Evolutionary conservation across 176 grass and related monocot species (phyloP).

Genomic region (Aegilops bicornis): DNA sequence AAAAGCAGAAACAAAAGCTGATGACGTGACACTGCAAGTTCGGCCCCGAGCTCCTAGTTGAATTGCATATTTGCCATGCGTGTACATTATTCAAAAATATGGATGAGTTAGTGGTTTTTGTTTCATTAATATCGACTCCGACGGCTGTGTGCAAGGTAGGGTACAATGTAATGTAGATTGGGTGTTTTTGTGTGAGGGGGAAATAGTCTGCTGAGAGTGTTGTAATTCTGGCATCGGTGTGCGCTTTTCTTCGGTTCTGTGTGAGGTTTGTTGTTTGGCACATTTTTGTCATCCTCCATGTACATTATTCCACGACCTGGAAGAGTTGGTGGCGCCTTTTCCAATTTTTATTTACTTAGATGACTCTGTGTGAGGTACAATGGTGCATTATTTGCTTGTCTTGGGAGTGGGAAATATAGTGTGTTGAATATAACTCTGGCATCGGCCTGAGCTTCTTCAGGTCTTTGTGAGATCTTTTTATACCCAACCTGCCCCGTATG

Average conservation of each 20-base stretch:
- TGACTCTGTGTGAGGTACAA: neutral
- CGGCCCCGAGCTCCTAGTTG: neutral
- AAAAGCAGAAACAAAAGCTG: slow-evolving; percentile 32
- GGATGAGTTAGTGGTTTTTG: neutral
- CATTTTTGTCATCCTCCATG: neutral
- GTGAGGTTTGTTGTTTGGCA: neutral
- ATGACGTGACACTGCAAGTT: slow-evolving; percentile 20
- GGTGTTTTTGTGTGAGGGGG: neutral
- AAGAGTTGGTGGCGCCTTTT: no score
- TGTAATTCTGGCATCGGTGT: neutral
- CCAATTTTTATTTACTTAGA: neutral
- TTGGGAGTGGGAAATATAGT: neutral
- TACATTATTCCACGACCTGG: neutral
- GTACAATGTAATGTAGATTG: slow-evolving; percentile 9
- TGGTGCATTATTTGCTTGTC: neutral
- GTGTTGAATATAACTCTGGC: neutral
- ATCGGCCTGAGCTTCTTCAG: neutral
- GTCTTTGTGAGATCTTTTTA: neutral
- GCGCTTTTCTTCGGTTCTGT: neutral
- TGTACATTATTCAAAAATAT: slow-evolving; percentile 28
- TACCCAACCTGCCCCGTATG: no score
- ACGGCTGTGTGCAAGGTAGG: neutral
- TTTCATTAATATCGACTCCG: neutral
- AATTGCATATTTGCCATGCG: neutral
- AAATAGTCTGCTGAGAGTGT: neutral